Conservation (phyloP, 1,284 basidiomycete species). For the Irpex lacteus region DNA sequence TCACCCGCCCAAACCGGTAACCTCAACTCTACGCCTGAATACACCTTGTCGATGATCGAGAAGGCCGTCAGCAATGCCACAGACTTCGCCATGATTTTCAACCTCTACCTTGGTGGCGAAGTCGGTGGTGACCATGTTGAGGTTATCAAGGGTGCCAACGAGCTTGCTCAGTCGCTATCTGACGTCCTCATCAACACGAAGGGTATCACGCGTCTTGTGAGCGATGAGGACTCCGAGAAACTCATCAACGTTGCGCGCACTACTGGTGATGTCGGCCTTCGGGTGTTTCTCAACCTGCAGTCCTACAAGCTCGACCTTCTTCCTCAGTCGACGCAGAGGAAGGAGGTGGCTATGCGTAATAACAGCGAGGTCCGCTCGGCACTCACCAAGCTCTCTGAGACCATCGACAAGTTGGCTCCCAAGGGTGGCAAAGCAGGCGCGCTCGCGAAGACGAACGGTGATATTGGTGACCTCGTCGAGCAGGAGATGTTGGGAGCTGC, state of each 20-base stretch:
- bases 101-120: slow-evolving; percentile 87
- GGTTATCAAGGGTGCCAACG: slow-evolving; percentile 97
- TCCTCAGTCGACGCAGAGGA: slow-evolving; percentile 66
- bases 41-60: slow-evolving; percentile 98
- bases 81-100: slow-evolving; percentile 95
- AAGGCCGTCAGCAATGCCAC: slow-evolving; percentile 93
- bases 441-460: slow-evolving; percentile 80
- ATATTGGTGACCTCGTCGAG: slow-evolving; percentile 96
- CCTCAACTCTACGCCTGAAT: slow-evolving; percentile 95
- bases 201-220: slow-evolving; percentile 91
- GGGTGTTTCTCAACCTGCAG: slow-evolving; percentile 95
- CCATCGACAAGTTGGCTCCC: slow-evolving; percentile 85
- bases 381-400: slow-evolving; percentile 82
- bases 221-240: slow-evolving; percentile 88
- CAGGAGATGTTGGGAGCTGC: slow-evolving; percentile 96
- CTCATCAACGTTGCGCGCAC: slow-evolving; percentile 83
- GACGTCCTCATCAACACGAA: slow-evolving; percentile 94
- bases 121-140: slow-evolving; percentile 93
- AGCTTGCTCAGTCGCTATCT: slow-evolving; percentile 89
- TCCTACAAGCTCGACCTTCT: slow-evolving; percentile 90
- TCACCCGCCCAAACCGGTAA: slow-evolving; percentile 93
- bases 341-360: slow-evolving; percentile 88
- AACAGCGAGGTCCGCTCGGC: slow-evolving; percentile 84
- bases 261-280: slow-evolving; percentile 85
- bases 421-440: slow-evolving; percentile 75